Base-by-base conservation (phyloP, 352 stramenopile genomes). In the Pythium rhizo-oryzae region DNA sequence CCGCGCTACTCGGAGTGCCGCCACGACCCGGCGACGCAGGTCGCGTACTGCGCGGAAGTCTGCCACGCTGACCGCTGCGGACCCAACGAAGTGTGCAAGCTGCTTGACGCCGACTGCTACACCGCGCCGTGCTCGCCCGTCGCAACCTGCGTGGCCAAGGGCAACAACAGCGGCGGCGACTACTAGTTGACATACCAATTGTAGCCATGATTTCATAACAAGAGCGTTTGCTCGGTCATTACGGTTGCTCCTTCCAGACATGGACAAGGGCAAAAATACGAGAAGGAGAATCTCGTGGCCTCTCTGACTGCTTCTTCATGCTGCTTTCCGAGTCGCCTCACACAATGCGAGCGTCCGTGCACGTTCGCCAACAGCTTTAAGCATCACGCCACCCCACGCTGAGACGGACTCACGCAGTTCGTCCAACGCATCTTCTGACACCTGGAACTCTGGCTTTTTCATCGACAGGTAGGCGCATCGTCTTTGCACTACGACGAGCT, bases 51-150 rank as follows among this genome's bases (percentile, higher is more conserved):
- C 59, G 79, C 72, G 1, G 82, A 89, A 25, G 65, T 89, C 0
- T 89, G 80, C 59, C 78, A 77, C 1, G 51, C 69, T 0, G 80
- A 90, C 24, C 80, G 79, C 35, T 91, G 82, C 49, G 72, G 76
- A 16, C 71, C 75, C 18, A 56, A 75, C 11, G 78, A 85, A 43
- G 66, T 71, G 28, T 90, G 81, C 28, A 60, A 87, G 59, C 69
- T 89, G 8, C 55, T 83, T 0, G 67, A 82, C 16, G 66, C 66
- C 0, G 77, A 81, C 41, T 91, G 82, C 69, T 87, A 70, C 72
- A 89, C 79, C 9, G 80, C 79, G 11, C 79, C 80, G 7, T 89
- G 80, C 56, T 82, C 82, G 37, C 77, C 75, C 4, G 74, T 88
- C 44, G 80, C 80, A 16, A 85, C 81, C 54, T 91, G 82, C 59